Conservation (phyloP, 73 alveolate species). For the Urostyla sp. region DNA sequence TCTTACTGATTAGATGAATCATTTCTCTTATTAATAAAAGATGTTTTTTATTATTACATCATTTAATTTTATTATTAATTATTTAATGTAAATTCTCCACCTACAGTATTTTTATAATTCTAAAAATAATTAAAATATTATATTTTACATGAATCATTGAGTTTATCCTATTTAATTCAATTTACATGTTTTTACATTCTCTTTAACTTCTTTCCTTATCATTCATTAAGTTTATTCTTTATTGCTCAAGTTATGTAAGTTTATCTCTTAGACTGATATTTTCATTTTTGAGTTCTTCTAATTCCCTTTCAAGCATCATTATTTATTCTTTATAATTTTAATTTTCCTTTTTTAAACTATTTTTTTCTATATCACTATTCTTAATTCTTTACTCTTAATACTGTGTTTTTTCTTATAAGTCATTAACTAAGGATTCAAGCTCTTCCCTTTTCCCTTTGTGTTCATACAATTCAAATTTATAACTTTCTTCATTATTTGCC, state of each 20-base stretch:
- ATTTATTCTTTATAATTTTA: background rate
- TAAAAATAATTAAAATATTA: background rate
- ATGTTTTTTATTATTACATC: too few species aligned
- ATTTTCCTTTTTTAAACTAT: constrained; percentile 1
- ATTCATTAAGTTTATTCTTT: background rate
- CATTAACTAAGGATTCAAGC: background rate
- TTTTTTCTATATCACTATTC: background rate
- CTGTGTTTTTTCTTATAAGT: constrained; percentile 7
- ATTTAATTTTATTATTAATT: background rate
- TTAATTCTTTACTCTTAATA: background rate
- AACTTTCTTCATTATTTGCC: constrained; percentile 1
- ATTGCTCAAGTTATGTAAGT: constrained; percentile 8
- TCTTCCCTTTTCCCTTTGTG: constrained; percentile 20
- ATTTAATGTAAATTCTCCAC: background rate
- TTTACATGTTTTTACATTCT: constrained; percentile 28
- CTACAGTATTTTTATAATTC: constrained; percentile 13
- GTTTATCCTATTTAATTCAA: constrained; percentile 32
- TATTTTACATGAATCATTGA: constrained; percentile 2
- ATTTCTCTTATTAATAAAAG: background rate
- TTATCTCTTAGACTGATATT: constrained; percentile 15
- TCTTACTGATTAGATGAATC: background rate
- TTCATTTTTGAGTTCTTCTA: constrained; percentile 20
- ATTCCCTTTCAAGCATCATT: background rate
- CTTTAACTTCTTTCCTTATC: constrained; percentile 34
- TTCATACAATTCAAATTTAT: constrained; percentile 16